phyloP scores from a whole-genome alignment of 371 early-diverging fungal species.

The Catenaria anguillulae region DNA sequence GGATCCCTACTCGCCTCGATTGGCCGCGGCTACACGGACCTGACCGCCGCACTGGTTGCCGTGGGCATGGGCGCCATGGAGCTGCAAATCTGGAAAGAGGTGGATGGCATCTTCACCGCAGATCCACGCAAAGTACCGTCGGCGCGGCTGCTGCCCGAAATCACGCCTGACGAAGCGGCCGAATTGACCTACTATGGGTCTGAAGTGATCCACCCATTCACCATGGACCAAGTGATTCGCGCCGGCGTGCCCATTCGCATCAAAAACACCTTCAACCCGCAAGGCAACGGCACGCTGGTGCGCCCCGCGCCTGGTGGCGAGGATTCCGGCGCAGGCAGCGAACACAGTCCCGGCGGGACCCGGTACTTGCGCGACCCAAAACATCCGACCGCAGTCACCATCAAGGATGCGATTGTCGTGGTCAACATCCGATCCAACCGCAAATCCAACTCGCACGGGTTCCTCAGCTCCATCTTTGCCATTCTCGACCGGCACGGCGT shows the following conservation, averaged over 20 bases:
- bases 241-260: slow-evolving; percentile 92
- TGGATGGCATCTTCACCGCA: slow-evolving; percentile 96
- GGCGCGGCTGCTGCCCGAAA: slow-evolving; percentile 74
- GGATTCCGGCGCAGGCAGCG: slow-evolving; percentile 8
- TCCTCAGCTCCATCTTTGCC: slow-evolving; percentile 83
- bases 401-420: slow-evolving; percentile 84
- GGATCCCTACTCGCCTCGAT: slow-evolving; percentile 77
- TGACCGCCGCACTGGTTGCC: slow-evolving; percentile 87
- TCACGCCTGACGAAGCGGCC: slow-evolving; percentile 96
- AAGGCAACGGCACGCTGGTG: slow-evolving; percentile 81
- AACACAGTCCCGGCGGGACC: neutral
- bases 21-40: slow-evolving; percentile 96
- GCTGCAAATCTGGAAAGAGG: slow-evolving; percentile 97
- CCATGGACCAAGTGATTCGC: slow-evolving; percentile 96
- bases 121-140: slow-evolving; percentile 92
- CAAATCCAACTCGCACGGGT: slow-evolving; percentile 86
- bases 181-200: slow-evolving; percentile 95
- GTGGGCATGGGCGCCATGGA: slow-evolving; percentile 60
- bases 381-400: slow-evolving; percentile 81
- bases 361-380: neutral
- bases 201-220: slow-evolving; percentile 96
- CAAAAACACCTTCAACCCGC: slow-evolving; percentile 88
- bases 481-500: slow-evolving; percentile 75
- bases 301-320: slow-evolving; percentile 40
- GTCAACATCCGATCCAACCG: slow-evolving; percentile 90